Base-by-base conservation (phyloP, 768 basidiomycete species). In the Pleurotus giganteus region DNA sequence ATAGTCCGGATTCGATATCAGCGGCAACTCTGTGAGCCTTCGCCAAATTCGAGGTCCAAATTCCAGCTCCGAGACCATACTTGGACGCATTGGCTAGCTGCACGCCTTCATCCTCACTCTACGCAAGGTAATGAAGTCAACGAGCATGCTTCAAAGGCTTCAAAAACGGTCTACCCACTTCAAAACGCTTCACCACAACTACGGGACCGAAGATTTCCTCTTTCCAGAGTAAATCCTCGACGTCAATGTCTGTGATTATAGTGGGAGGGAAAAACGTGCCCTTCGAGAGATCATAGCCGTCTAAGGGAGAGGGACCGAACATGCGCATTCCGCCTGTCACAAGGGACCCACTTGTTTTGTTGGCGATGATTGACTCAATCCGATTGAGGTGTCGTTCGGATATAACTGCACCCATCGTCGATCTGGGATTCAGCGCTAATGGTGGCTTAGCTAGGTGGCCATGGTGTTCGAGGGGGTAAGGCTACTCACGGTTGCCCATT, bases 151-250 rank as follows among this genome's bases (percentile, higher is more conserved):
- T 37, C 27, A 49, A n/a, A 44, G 31, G 12, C 15, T n/a, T 19
- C 12, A 17, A 19, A 19, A 19, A 24, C 19, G 37, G 44, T 19
- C 13, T n/a, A 58, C 70, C 34, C 27, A 76, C 76, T 46, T 63
- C 66, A 53, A 73, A 72, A 9, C 62, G 67, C 55, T 78, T 83
- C 36, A 87, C 77, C 2, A 89, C 81, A 1, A 92, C 83, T n/a
- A 92, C 89, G 0, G 91, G 91, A 1, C 91, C 91, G 61, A 94
- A 93, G 11, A 92, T 75, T 66, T 94, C 91, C 68, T 94, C 91
- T 61, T 80, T 71, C 90, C 91, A 93, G 23, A 92, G 67, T 44
- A 81, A 80, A 58, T 88, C 85, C 29, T 79, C 71, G 0, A 74
- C 68, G 26, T 72, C 70, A 12, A 90, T 77, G 50, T 84, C 78